Percentiles rank a stretch among this genome's conserved stretches.
phyloP scores from a whole-genome alignment of 2,329 filamentous ascomycete species.

The Setomelanomma holmii region DNA sequence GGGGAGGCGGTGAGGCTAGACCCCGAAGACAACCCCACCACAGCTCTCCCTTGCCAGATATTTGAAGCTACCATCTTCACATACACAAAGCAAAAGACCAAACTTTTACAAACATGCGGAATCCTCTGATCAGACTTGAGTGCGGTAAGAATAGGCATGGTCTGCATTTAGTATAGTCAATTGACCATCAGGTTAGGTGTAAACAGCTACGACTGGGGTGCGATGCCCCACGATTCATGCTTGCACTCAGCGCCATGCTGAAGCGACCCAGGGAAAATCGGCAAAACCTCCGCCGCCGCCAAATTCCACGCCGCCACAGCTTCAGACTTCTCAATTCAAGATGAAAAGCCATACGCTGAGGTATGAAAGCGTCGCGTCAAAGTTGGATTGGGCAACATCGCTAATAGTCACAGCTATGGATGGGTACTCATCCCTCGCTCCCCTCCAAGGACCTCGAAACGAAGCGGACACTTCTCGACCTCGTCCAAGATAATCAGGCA shows the following conservation, averaged over 20 bases:
- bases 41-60: background rate
- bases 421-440: constrained; percentile 97
- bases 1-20: background rate
- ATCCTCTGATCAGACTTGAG: constrained; percentile 84
- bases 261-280: constrained; percentile 74
- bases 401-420: constrained; percentile 78
- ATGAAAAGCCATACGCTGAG: constrained; percentile 94
- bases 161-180: background rate
- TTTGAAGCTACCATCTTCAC: too few relatives aligned
- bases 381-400: background rate
- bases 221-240: constrained; percentile 37
- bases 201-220: constrained; percentile 98
- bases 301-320: constrained; percentile 88
- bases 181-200: constrained; percentile 68
- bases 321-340: constrained; percentile 76
- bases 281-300: constrained; percentile 84
- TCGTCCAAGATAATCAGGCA: constrained; percentile 85
- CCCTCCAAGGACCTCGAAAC: constrained; percentile 89
- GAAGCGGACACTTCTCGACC: constrained; percentile 82
- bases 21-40: too few relatives aligned
- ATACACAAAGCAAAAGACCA: too few relatives aligned
- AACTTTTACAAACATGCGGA: constrained; percentile 46
- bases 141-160: constrained; percentile 62
- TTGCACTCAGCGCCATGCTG: constrained; percentile 29
- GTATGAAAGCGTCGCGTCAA: constrained; percentile 53